phyloP scores from a whole-genome alignment of 768 basidiomycete genomes.

The Leccinum sublutescens region DNA sequence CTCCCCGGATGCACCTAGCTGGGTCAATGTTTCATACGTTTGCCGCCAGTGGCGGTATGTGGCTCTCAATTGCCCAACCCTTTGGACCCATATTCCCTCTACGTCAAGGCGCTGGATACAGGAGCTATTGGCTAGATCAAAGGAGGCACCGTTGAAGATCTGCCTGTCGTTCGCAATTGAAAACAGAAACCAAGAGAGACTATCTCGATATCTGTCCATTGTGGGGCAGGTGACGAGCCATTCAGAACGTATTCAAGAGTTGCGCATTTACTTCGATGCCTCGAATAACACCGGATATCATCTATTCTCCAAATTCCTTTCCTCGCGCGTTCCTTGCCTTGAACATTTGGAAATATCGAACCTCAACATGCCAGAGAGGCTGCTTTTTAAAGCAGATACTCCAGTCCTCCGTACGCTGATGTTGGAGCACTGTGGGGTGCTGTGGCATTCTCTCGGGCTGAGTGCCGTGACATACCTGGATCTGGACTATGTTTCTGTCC shows the following conservation, averaged over 20 bases:
- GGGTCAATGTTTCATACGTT: too few relatives aligned
- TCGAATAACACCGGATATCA: too few relatives aligned
- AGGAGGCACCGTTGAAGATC: neutral
- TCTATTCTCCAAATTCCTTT: neutral
- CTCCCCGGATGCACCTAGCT: too few relatives aligned
- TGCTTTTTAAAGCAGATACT: neutral
- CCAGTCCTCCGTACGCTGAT: neutral
- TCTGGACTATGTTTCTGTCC: conserved; percentile 25
- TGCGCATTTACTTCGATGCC: neutral
- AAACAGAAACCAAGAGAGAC: too few relatives aligned
- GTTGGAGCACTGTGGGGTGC: neutral
- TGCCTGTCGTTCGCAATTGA: too few relatives aligned
- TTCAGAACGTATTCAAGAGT: neutral
- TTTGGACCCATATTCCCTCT: too few relatives aligned
- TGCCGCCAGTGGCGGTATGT: too few relatives aligned
- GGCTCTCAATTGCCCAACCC: too few relatives aligned
- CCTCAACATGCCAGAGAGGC: neutral
- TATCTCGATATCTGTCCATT: too few relatives aligned
- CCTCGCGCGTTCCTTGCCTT: neutral
- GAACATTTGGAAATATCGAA: neutral
- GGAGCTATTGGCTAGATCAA: too few relatives aligned
- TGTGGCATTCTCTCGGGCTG: neutral
- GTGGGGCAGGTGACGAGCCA: neutral
- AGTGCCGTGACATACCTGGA: conserved; percentile 34
- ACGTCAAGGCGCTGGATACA: too few relatives aligned